A percentile compares a stretch with the other conserved stretches of the same genome.
phyloP scores from a whole-genome alignment of 2,329 filamentous ascomycete genomes.

The Fusarium continuum region DNA sequence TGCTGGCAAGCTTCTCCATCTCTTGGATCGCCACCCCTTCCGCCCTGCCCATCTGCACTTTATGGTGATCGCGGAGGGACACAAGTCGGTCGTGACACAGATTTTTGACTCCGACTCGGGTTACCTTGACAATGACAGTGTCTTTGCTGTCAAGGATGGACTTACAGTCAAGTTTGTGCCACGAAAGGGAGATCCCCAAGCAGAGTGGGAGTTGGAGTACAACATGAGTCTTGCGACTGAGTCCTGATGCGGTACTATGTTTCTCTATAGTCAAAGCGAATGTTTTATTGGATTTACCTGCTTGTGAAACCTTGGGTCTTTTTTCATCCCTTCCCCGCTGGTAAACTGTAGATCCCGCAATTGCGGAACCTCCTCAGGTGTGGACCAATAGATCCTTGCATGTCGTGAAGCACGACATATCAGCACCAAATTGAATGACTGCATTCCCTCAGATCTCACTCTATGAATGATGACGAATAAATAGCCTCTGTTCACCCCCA shows the following conservation, averaged over 20 bases:
- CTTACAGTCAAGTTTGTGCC: constrained; percentile 35
- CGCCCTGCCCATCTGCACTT: constrained; percentile 70
- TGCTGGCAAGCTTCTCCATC: constrained; percentile 58
- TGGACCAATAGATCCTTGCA: neutral
- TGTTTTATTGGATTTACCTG: neutral
- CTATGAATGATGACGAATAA: neutral
- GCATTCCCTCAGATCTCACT: neutral
- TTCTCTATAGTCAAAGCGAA: neutral
- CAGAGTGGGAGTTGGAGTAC: constrained; percentile 33
- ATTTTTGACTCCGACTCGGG: constrained; percentile 58
- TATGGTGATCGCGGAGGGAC: constrained; percentile 64
- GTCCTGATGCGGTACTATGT: neutral
- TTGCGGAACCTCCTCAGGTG: neutral
- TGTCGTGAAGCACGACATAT: neutral
- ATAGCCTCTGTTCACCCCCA: neutral
- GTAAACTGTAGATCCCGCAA: neutral
- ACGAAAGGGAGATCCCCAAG: constrained; percentile 34
- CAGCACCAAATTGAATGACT: neutral
- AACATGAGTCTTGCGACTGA: constrained; percentile 19
- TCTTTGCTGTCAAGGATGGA: constrained; percentile 38
- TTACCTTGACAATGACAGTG: constrained; percentile 36
- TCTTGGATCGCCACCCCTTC: constrained; percentile 65
- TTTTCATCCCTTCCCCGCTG: neutral
- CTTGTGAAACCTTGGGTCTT: neutral
- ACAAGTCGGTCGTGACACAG: constrained; percentile 75